Percentiles rank a stretch among this genome's conserved stretches.
Conservation (phyloP, 352 stramenopile genomes). For the Phytophthora niederhauseri region DNA sequence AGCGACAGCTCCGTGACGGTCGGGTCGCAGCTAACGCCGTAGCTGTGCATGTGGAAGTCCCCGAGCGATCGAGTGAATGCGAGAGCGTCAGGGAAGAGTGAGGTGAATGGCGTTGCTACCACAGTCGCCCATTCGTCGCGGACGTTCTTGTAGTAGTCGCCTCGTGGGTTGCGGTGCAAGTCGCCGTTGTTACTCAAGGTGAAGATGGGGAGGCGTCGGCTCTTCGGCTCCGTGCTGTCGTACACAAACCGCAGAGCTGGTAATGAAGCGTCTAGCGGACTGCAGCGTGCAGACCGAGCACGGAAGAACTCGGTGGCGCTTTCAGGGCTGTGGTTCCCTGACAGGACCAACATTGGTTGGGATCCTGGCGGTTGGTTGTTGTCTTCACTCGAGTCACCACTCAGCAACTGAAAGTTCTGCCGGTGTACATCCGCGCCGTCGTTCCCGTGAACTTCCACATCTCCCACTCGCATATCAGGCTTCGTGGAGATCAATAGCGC, state of each 20-base stretch:
- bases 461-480: conserved; percentile 27
- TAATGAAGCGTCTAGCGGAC: conserved; percentile 31
- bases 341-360: conserved; percentile 57
- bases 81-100: conserved; percentile 78
- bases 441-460: conserved; percentile 38
- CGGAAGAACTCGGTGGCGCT: conserved; percentile 74
- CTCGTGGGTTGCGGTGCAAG: conserved; percentile 42
- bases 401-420: conserved; percentile 23
- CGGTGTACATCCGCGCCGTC: conserved; percentile 11
- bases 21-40: conserved; percentile 74
- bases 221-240: conserved; percentile 54
- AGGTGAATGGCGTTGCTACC: conserved; percentile 67
- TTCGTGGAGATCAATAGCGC: conserved; percentile 44
- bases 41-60: conserved; percentile 90
- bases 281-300: conserved; percentile 47
- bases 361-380: conserved; percentile 21
- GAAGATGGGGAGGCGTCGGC: conserved; percentile 48
- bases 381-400: conserved; percentile 11
- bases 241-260: conserved; percentile 88
- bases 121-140: conserved; percentile 91
- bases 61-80: conserved; percentile 90
- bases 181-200: conserved; percentile 38
- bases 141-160: conserved; percentile 93
- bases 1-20: conserved; percentile 63
- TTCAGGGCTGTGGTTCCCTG: conserved; percentile 86